Evolutionary conservation across 2,329 filamentous ascomycete genomes (phyloP).

Genomic region (Byssochlamys sp.): DNA sequence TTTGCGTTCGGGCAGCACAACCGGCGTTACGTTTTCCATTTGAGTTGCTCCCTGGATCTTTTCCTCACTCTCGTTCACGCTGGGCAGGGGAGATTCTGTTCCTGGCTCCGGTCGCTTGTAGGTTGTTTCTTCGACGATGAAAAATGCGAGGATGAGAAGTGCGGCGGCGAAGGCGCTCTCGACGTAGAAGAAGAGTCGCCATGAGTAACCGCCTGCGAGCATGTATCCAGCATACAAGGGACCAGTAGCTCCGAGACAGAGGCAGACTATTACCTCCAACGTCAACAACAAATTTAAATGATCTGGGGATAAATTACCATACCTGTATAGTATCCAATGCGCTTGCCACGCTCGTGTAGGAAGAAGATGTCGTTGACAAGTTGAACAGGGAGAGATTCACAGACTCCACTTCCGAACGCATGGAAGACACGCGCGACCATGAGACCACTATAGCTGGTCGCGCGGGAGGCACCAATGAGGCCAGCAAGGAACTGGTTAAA

Average conservation of each 20-base stretch:
- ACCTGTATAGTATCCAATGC: constrained; percentile 52
- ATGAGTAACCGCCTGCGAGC: constrained; percentile 49
- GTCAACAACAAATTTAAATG: constrained; percentile 1
- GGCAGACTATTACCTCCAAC: constrained; percentile 30
- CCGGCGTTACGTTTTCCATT: constrained; percentile 16
- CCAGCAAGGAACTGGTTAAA: constrained; percentile 29
- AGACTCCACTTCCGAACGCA: constrained; percentile 36
- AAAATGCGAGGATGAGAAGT: constrained; percentile 40
- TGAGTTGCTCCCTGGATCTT: constrained; percentile 6
- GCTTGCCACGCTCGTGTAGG: constrained; percentile 38
- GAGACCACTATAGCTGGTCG: constrained; percentile 30
- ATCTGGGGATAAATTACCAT: not conserved
- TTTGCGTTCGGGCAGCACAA: constrained; percentile 28
- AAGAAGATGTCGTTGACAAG: constrained; percentile 42
- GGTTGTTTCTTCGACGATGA: constrained; percentile 53
- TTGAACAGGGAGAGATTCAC: constrained; percentile 39
- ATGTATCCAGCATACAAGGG: constrained; percentile 54
- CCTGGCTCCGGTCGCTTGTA: constrained; percentile 35
- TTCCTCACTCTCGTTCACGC: constrained; percentile 5
- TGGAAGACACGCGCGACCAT: constrained; percentile 37
- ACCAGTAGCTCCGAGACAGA: constrained; percentile 48
- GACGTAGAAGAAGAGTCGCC: constrained; percentile 54
- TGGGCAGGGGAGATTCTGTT: constrained; percentile 7
- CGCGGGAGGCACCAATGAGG: constrained; percentile 34
- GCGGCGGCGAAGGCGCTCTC: constrained; percentile 45